Conservation (phyloP, 2,329 filamentous ascomycete genomes). For the Nemania serpens region DNA sequence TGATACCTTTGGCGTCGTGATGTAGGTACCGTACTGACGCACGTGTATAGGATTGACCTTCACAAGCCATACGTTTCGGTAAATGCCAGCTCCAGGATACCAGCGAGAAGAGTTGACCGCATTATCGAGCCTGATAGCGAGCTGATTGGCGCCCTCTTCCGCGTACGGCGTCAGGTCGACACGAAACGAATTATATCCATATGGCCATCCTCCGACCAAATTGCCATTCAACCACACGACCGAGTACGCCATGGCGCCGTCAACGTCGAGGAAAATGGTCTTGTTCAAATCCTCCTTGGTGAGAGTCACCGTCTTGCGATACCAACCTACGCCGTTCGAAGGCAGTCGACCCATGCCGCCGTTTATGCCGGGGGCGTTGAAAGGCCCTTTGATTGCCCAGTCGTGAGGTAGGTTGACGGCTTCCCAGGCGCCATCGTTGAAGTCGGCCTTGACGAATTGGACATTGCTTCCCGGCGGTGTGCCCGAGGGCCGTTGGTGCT, state of each 20-base stretch:
- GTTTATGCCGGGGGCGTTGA: slow-evolving; percentile 41
- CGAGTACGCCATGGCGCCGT: slow-evolving; percentile 57
- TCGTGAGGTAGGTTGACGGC: slow-evolving; percentile 49
- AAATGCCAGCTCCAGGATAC: slow-evolving; percentile 60
- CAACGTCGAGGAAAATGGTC: slow-evolving; percentile 42
- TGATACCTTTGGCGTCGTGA: slow-evolving; percentile 53
- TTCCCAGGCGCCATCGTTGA: slow-evolving; percentile 44
- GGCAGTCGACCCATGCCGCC: slow-evolving; percentile 52
- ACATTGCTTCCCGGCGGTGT: slow-evolving; percentile 36
- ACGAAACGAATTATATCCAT: slow-evolving; percentile 56
- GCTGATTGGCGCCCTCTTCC: slow-evolving; percentile 44
- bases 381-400: slow-evolving; percentile 51
- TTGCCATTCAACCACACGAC: slow-evolving; percentile 57
- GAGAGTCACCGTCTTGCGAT: slow-evolving; percentile 47
- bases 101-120: slow-evolving; percentile 53
- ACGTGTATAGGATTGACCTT: slow-evolving; percentile 53
- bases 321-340: slow-evolving; percentile 56
- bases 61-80: slow-evolving; percentile 59
- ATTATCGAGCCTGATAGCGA: slow-evolving; percentile 59
- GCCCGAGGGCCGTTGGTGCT: slow-evolving; percentile 32
- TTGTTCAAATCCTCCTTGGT: slow-evolving; percentile 27
- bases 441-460: slow-evolving; percentile 36
- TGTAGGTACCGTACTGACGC: slow-evolving; percentile 54
- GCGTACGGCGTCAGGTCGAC: slow-evolving; percentile 54
- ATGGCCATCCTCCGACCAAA: slow-evolving; percentile 57